phyloP scores from a whole-genome alignment of 805 yeast species.

The Metschnikowia borealis region DNA sequence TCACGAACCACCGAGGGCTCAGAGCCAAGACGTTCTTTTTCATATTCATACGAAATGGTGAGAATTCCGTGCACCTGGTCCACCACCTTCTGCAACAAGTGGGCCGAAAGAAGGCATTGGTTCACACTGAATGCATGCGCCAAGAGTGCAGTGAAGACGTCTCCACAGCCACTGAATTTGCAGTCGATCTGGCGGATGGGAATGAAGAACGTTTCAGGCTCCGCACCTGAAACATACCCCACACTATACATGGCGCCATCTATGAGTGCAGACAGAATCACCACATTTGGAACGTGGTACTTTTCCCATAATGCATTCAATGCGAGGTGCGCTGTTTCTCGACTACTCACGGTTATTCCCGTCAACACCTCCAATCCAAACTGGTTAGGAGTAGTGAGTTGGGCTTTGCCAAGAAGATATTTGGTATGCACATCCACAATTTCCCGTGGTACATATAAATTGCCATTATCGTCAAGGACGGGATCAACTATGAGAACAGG shows the following conservation, averaged over 20 bases:
- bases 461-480: constrained; percentile 87
- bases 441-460: constrained; percentile 62
- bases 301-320: constrained; percentile 38
- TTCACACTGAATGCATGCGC: constrained; percentile 44
- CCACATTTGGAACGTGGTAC: constrained; percentile 49
- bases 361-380: constrained; percentile 78
- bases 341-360: constrained; percentile 39
- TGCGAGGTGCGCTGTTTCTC: constrained; percentile 35
- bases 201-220: constrained; percentile 26
- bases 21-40: constrained; percentile 10
- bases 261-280: constrained; percentile 54
- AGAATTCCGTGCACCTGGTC: constrained; percentile 28
- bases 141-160: constrained; percentile 60
- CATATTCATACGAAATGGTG: constrained; percentile 23
- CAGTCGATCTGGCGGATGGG: constrained; percentile 52
- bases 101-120: constrained; percentile 20
- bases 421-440: constrained; percentile 50
- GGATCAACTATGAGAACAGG: constrained; percentile 79
- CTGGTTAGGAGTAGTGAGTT: constrained; percentile 81
- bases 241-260: constrained; percentile 35
- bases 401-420: constrained; percentile 52
- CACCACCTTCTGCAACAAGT: constrained; percentile 25
- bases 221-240: constrained; percentile 25
- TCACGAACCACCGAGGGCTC: constrained; percentile 29
- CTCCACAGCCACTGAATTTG: constrained; percentile 71